Evolutionary conservation across 805 yeast species (phyloP).

Genomic region (Yarrowia sp.): DNA sequence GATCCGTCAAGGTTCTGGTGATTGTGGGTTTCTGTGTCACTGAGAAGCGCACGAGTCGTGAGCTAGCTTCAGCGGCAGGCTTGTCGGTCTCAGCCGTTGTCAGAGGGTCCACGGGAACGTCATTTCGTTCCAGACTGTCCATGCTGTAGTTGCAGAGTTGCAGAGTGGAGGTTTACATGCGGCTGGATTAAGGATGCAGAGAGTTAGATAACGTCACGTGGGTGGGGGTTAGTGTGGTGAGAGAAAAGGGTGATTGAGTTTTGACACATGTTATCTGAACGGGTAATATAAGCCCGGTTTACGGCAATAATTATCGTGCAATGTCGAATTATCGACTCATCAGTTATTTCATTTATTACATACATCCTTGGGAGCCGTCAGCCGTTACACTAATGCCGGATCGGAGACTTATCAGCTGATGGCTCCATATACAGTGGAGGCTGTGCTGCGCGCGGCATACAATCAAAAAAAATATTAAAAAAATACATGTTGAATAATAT

Average conservation of each 20-base stretch:
- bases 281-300: too few relatives aligned
- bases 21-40: not conserved
- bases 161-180: slow-evolving; percentile 3
- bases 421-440: too few relatives aligned
- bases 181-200: not conserved
- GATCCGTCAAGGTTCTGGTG: not conserved
- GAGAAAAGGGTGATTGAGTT: not conserved
- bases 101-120: not conserved
- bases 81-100: not conserved
- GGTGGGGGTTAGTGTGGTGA: not conserved
- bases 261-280: too few relatives aligned
- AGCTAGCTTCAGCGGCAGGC: not conserved
- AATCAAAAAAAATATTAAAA: too few relatives aligned
- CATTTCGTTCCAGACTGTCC: slow-evolving; percentile 2
- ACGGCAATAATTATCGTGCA: too few relatives aligned
- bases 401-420: too few relatives aligned
- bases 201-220: slow-evolving; percentile 11
- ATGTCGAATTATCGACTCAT: too few relatives aligned
- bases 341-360: too few relatives aligned
- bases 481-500: too few relatives aligned
- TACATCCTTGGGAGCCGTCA: too few relatives aligned
- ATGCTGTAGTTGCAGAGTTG: not conserved
- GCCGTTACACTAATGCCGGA: too few relatives aligned
- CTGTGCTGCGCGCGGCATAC: too few relatives aligned
- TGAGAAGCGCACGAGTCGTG: not conserved